A percentile compares a stretch with the other conserved stretches of the same genome.
phyloP scores from a whole-genome alignment of 768 basidiomycete species.

The Gelatoporia subvermispora region DNA sequence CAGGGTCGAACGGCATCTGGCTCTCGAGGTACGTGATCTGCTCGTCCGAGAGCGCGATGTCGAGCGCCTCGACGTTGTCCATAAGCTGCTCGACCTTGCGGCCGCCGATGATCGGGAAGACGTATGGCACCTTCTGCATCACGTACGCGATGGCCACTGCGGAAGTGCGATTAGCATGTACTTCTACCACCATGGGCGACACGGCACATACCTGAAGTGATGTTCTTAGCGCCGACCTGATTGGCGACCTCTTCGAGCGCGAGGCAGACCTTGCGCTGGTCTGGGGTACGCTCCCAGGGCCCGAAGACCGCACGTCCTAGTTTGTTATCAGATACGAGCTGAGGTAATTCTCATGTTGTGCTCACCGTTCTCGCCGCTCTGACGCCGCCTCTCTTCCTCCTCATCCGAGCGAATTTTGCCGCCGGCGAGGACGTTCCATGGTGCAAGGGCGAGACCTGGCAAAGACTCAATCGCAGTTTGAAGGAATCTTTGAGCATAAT shows the following conservation, averaged over 20 bases:
- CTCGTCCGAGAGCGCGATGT: conserved; percentile 12
- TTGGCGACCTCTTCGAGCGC: conserved; percentile 36
- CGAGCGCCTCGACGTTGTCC: conserved; percentile 17
- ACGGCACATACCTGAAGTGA: conserved; percentile 9
- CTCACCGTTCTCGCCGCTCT: conserved; percentile 23
- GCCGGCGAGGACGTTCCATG: conserved; percentile 33
- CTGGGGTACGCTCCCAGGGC: conserved; percentile 32
- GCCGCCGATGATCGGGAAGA: conserved; percentile 16
- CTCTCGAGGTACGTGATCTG: conserved; percentile 19
- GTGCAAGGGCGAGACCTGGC: conserved; percentile 32
- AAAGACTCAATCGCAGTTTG: background rate
- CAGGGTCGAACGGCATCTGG: conserved; percentile 16
- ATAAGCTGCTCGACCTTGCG: conserved; percentile 14
- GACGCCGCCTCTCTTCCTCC: conserved; percentile 25
- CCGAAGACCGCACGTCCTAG: conserved; percentile 24
- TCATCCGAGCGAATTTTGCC: conserved; percentile 34
- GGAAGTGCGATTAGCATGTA: conserved; percentile 6
- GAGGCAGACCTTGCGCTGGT: conserved; percentile 26
- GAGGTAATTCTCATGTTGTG: conserved; percentile 20
- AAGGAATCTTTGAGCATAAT: background rate
- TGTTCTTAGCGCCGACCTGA: conserved; percentile 29
- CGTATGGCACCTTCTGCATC: conserved; percentile 21
- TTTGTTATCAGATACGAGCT: conserved; percentile 38
- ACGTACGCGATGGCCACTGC: conserved; percentile 23
- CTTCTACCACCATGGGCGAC: background rate